Evolutionary conservation across 306 rosid genomes (phyloP), one percentile per base, ranked within the genome.

Genomic region (Castanospermum australe): DNA sequence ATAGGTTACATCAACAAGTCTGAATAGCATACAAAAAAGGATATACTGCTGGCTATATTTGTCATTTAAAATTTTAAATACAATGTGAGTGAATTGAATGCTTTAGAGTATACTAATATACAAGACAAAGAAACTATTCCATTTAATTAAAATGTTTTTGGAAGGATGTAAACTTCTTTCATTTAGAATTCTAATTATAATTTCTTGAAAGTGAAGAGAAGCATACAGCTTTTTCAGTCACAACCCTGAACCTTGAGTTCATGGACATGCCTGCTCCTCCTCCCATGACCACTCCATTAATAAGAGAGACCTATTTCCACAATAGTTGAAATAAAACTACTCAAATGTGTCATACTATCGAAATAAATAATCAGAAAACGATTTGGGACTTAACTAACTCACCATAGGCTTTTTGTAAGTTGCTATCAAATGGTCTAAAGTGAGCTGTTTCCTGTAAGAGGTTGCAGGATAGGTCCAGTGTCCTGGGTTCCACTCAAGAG

Each of bases 221-320:
- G 0, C 60, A 17, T 83, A 78, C 83, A 14, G 83, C 42, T 30
- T 72, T 82, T 33, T 77, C 79, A 1, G 86, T 77, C 5, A 77
- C 82, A 77, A 82, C 38, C 18, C 79, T 82, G 14, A 75, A 82
- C 0, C 0, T 68, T 36, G 81, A 18, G 41, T 9, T 32, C 62
- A 82, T 82, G 36, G 74, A 69, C 0, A 82, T 35, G 9, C 78
- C 74, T 21, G 82, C 79, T 39, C 82, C 85, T 20, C 24, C 85
- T 68, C 85, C 85, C 74, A 82, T 76, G 17, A 70, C 82, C 0
- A 52, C 2, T 51, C 85, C 82, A 76, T 82, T 52, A 5, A 76
- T 70, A n/a, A n/a, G 2, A 82, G 62, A 68, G 9, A 82, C 79
- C 85, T 80, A 21, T 38, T 67, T 7, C 72, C 38, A 4, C 33